phyloP scores from a whole-genome alignment of 768 basidiomycete species.

The Leccinum pellstonianum region DNA sequence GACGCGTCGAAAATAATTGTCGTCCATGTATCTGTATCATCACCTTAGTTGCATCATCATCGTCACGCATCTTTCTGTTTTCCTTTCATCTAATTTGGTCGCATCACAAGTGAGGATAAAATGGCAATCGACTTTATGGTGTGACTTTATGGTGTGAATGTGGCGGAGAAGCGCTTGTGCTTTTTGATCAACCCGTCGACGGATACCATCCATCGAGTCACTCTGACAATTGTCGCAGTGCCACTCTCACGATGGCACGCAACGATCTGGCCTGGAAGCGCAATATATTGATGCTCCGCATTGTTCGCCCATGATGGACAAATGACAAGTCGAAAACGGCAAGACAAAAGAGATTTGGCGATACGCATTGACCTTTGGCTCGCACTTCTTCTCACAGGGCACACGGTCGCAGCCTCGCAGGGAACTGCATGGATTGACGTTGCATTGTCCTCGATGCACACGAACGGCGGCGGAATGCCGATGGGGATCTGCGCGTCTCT shows the following conservation, averaged over 20 bases:
- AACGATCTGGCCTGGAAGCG: background rate
- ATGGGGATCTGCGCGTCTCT: background rate
- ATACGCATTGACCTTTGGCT: background rate
- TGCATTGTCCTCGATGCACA: background rate
- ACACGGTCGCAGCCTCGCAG: background rate
- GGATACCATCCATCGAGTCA: conserved; percentile 6
- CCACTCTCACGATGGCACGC: background rate
- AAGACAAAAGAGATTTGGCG: conserved; percentile 1
- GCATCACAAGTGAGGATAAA: conserved; percentile 29
- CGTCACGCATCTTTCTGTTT: conserved; percentile 18
- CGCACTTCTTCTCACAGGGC: background rate
- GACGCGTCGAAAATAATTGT: conserved; percentile 16
- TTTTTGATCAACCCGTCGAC: background rate
- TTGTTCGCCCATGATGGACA: conserved; percentile 19
- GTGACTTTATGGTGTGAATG: background rate
- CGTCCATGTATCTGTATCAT: conserved; percentile 28
- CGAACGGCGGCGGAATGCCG: background rate
- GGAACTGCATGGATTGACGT: background rate
- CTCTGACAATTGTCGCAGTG: background rate
- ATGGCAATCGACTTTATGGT: background rate
- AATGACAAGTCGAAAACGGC: background rate
- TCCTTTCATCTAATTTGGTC: conserved; percentile 21
- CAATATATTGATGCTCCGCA: conserved; percentile 22
- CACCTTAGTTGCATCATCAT: conserved; percentile 26
- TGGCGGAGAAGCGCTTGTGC: background rate